These are phyloP conservation scores for Gyromitra esculenta DNA, from an alignment of 2,329 filamentous ascomycete species.

Conservation along the genomic window DNA sequence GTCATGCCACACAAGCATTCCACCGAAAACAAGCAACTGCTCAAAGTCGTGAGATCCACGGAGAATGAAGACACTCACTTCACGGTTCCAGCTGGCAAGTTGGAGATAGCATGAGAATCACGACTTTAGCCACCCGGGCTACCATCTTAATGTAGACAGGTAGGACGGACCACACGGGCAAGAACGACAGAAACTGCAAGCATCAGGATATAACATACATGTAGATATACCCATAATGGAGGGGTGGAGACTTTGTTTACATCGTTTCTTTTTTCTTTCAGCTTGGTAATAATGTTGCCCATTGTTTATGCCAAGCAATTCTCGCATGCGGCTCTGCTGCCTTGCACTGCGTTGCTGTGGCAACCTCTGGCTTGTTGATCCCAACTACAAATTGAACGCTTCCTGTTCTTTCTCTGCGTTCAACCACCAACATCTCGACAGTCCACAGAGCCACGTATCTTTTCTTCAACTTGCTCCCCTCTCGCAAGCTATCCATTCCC, in stretches of 20 bases:
- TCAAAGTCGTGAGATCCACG: not conserved
- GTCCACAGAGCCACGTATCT: not conserved
- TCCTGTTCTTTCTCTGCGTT: conserved; percentile 32
- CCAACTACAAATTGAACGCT: conserved; percentile 45
- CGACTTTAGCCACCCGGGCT: too few species aligned
- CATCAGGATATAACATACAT: too few species aligned
- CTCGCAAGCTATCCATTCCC: not conserved
- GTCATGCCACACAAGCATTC: not conserved
- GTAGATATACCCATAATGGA: not conserved
- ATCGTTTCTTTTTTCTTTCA: conserved; percentile 2
- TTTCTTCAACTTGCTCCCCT: not conserved
- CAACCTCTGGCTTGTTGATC: conserved; percentile 41
- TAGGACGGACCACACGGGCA: too few species aligned
- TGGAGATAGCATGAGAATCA: not conserved
- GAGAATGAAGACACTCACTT: not conserved
- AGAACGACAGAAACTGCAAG: too few species aligned
- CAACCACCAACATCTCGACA: conserved; percentile 33
- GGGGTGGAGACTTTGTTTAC: conserved; percentile 29
- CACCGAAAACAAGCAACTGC: not conserved
- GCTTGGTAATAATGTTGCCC: conserved; percentile 4
- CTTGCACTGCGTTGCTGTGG: conserved; percentile 28
- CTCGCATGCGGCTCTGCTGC: conserved; percentile 35
- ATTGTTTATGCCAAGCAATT: conserved; percentile 21
- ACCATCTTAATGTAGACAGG: too few species aligned
- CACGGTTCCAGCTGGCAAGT: not conserved